Evolutionary conservation across 2,329 filamentous ascomycete genomes (phyloP), one percentile per base, ranked within the genome.

Genomic region (Dactylellina haptotyla): DNA sequence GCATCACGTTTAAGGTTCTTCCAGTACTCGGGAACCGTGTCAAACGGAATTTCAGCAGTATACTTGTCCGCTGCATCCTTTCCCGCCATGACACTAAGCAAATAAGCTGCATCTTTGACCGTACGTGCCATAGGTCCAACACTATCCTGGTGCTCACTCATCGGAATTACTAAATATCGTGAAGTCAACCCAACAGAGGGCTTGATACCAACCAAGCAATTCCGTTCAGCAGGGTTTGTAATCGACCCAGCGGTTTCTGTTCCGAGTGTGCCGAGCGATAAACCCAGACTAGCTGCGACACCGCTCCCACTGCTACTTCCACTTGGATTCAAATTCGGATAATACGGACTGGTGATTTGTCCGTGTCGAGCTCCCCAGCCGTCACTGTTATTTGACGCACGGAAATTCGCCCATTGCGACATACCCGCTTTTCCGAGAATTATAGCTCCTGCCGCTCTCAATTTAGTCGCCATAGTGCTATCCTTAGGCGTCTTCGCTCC

Each of bases 121-220:
- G 87, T 91, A 20, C 86, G 85, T 0, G 85, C 89, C 77, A 93
- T 87, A 0, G 85, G 82, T 1, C 90, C 90, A 0, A 92, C 85
- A 0, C 86, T 88, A 77, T 93, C 90, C 77, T 90, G 88, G 77
- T 90, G 86, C 64, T 85, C 82, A 9, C 84, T 86, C 20, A 91
- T 87, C 0, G 90, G 89, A 9, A 92, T 85, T 1, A 90, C 88
- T 3, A 89, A 82, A 70, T 85, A 81, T 12, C 87, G 82, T 0
- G 86, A 88, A 0, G 86, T 89, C 2, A 90, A 81, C 0, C 88
- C 89, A 1, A 90, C 86, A 0, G 87, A 89, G 0, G 88, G 87
- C 78, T 88, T 89, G 78, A 91, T 87, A 1, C 87, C 89, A 0
- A 90, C 88, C 1, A 90, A 78, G 65, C 88, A 89, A 80, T 86